Percentiles rank a stretch among this genome's conserved stretches.
Conservation (phyloP, 75 land plant species). For the Pseudotsuga menziesii region DNA sequence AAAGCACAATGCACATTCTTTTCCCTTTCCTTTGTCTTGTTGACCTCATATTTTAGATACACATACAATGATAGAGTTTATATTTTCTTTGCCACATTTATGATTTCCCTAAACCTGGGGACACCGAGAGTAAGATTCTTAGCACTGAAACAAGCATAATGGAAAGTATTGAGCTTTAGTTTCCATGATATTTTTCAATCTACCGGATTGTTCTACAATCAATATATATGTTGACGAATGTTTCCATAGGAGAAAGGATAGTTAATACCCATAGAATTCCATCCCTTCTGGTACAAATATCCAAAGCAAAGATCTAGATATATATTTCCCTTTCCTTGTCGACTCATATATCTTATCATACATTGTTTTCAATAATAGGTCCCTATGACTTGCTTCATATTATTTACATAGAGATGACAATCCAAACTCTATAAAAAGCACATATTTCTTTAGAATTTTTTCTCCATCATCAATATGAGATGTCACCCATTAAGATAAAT, state of each 20-base stretch:
- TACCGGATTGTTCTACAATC: constrained; percentile 51
- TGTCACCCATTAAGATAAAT: constrained; percentile 51
- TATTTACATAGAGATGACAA: constrained; percentile 42
- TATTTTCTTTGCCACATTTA: constrained; percentile 96
- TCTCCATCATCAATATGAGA: constrained; percentile 86
- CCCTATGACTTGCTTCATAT: constrained; percentile 43
- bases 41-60: constrained; percentile 71
- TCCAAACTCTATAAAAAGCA: constrained; percentile 88
- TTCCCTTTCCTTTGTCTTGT: constrained; percentile 77
- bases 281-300: constrained; percentile 65
- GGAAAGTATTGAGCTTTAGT: constrained; percentile 1
- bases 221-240: constrained; percentile 28
- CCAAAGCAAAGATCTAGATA: constrained; percentile 83
- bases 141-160: no score
- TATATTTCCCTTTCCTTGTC: constrained; percentile 44
- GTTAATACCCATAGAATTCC: constrained; percentile 70
- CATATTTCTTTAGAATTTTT: constrained; percentile 60
- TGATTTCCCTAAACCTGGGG: constrained; percentile 95
- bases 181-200: constrained; percentile 16
- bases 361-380: constrained; percentile 36
- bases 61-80: constrained; percentile 96
- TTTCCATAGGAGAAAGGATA: constrained; percentile 58
- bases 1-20: constrained; percentile 97
- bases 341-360: constrained; percentile 58
- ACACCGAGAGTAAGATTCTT: no score